Evolutionary conservation across 2,329 filamentous ascomycete species (phyloP).

Genomic region (Huntiella bhutanensis): DNA sequence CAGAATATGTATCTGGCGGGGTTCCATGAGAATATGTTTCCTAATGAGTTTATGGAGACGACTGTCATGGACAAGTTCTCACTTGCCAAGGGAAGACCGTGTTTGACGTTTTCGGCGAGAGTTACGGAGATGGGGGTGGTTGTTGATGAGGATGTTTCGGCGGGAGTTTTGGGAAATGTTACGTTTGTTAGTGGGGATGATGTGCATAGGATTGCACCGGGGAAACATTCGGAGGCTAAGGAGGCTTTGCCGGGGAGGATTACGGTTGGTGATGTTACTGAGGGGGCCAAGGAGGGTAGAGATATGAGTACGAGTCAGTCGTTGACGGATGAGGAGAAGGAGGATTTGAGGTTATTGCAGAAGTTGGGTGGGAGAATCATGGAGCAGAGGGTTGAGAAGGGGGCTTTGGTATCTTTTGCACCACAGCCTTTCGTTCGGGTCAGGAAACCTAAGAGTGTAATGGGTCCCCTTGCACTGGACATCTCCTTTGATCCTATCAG

Average conservation of each 20-base stretch:
- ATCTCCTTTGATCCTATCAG: no score
- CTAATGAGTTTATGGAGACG: slow-evolving; percentile 19
- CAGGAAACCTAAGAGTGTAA: background rate
- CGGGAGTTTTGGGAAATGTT: slow-evolving; percentile 34
- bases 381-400: slow-evolving; percentile 19
- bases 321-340: slow-evolving; percentile 24
- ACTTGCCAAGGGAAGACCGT: slow-evolving; percentile 29
- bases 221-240: slow-evolving; percentile 6
- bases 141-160: slow-evolving; percentile 33
- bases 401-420: background rate
- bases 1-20: slow-evolving; percentile 43
- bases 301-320: slow-evolving; percentile 25
- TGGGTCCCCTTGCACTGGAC: background rate
- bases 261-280: slow-evolving; percentile 14
- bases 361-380: slow-evolving; percentile 29
- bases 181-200: slow-evolving; percentile 35
- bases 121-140: slow-evolving; percentile 36
- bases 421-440: slow-evolving; percentile 1
- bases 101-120: slow-evolving; percentile 43
- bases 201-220: slow-evolving; percentile 24
- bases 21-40: slow-evolving; percentile 39
- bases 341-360: slow-evolving; percentile 29
- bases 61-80: slow-evolving; percentile 33
- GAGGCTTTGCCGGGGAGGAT: no score
- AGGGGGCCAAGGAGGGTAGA: slow-evolving; percentile 14